Evolutionary conservation across 495 filamentous ascomycete species (phyloP), one percentile per base, ranked within the genome.

Genomic region (Penicillium chermesinum): DNA sequence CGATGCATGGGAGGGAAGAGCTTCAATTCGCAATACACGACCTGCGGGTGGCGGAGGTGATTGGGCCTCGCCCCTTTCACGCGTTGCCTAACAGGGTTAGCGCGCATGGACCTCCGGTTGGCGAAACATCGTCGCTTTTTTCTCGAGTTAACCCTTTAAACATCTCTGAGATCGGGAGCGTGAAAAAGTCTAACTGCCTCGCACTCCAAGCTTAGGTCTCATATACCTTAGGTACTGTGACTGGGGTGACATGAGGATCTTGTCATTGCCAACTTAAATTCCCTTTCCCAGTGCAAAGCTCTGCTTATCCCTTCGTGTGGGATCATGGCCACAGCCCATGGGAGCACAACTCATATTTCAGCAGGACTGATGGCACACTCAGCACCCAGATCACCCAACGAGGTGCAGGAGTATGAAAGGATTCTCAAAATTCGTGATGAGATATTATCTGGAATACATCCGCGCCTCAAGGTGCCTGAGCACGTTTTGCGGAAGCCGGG

Each of bases 401-500:
- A 70, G 47, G 41, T 61, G n/a, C 52, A 58, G 42, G 80, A 87
- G 59, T 88, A 83, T 66, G 78, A 85, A 58, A 88, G 85, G 61
- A 83, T 95, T 55, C 62, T 90, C 45, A 76, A 68, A 47, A 81
- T 95, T 56, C 84, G 81, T 56, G 84, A 91, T 74, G 78, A 85
- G 39, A 78, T 95, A 46, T 76, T 86, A 64, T 74, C 83, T 51
- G 85, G 85, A 42, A 81, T 76, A 54, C 87, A 93, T 65, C 80
- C 86, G 41, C 79, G 80, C 52, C 78, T 91, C 65, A 89, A 84
- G 51, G 75, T 84, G 40, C 82, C 83, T 17, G 66, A 78, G 43
- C 71, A 77, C 51, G 73, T 79, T 49, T 64, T 79, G 55, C 78
- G 74, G 54, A 83, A 84, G 55, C 54, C 54, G 39, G 63, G 45